Conservation (phyloP, 73 alveolate genomes). For the Paramecium sonneborni region DNA sequence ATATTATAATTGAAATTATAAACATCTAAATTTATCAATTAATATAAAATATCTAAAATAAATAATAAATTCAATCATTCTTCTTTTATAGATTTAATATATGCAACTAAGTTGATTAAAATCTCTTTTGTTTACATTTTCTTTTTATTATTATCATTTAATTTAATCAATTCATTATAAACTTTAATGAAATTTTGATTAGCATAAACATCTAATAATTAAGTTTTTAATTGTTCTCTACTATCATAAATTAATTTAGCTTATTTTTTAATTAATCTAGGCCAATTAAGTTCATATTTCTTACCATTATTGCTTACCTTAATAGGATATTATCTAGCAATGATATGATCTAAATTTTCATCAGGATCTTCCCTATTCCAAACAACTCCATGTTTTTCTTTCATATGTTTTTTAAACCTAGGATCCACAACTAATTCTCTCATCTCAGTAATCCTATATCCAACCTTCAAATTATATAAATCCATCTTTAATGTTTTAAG, state of each 20-base stretch:
- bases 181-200: background rate
- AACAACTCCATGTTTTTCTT: background rate
- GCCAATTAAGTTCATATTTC: constrained; percentile 6
- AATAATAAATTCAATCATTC: background rate
- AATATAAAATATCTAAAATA: background rate
- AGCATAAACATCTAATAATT: background rate
- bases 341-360: background rate
- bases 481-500: background rate
- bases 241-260: background rate
- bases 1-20: background rate
- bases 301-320: background rate
- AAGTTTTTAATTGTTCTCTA: background rate
- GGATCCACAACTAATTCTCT: constrained; percentile 2
- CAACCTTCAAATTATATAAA: background rate
- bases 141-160: background rate
- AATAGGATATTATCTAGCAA: background rate
- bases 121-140: constrained; percentile 22
- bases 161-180: background rate
- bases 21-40: background rate
- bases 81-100: background rate
- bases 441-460: background rate
- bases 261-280: background rate
- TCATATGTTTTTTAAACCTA: background rate
- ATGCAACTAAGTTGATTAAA: background rate
- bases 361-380: background rate